Conservation (phyloP, 192 early-diverging fungal genomes). For the Backusella sp. region DNA sequence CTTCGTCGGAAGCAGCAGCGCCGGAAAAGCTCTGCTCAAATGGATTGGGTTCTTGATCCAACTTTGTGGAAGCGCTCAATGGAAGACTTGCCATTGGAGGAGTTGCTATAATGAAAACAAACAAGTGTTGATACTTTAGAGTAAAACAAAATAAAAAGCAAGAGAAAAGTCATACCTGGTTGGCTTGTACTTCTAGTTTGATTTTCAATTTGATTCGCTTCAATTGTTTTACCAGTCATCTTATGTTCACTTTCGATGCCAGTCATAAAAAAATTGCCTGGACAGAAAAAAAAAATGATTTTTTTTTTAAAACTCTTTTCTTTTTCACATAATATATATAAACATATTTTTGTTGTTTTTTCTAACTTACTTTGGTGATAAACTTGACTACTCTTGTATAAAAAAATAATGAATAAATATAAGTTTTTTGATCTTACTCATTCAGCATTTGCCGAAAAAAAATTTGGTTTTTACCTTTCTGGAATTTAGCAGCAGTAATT, state of each 20-base stretch:
- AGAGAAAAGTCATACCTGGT: neutral
- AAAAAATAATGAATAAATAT: neutral
- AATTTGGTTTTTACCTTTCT: neutral
- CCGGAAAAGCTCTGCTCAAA: constrained; percentile 82
- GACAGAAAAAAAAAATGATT: neutral
- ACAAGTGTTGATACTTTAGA: neutral
- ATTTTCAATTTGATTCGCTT: constrained; percentile 12
- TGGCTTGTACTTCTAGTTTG: neutral
- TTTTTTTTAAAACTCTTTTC: neutral
- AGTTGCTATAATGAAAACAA: neutral
- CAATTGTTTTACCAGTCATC: constrained; percentile 1
- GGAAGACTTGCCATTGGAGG: constrained; percentile 22
- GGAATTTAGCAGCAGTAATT: neutral
- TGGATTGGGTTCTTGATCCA: constrained; percentile 84
- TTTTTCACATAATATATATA: neutral
- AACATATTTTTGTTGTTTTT: neutral
- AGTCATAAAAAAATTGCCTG: constrained; percentile 12
- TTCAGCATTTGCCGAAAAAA: constrained; percentile 2
- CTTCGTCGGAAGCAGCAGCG: constrained; percentile 27
- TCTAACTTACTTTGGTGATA: neutral
- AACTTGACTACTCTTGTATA: neutral
- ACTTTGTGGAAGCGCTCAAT: constrained; percentile 45
- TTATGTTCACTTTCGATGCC: constrained; percentile 10
- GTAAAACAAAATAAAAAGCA: neutral
- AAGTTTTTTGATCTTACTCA: neutral